Conservation (phyloP, 2,329 filamentous ascomycete species). For the Fusarium scirpi region DNA sequence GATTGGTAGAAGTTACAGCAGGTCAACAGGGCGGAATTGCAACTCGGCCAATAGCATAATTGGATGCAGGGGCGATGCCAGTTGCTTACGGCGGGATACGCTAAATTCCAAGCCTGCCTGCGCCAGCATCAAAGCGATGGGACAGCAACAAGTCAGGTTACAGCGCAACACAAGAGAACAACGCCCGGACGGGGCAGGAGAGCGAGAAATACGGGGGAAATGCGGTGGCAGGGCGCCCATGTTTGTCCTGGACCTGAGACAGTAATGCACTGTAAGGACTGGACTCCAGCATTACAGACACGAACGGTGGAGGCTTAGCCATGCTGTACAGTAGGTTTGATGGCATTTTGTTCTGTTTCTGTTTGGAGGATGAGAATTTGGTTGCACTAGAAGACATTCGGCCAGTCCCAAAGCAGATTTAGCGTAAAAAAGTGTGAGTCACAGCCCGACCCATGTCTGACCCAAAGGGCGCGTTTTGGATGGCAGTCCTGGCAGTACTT, state of each 20-base stretch:
- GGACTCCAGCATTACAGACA: background rate
- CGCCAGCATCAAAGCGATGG: slow-evolving; percentile 14
- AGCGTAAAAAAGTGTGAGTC: slow-evolving; percentile 52
- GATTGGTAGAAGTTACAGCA: slow-evolving; percentile 26
- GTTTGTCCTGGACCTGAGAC: background rate
- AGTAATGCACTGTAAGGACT: background rate
- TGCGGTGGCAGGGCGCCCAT: background rate
- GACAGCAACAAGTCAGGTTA: background rate
- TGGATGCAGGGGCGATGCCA: slow-evolving; percentile 24
- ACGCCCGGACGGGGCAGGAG: background rate
- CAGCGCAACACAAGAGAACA: background rate
- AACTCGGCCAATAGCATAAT: slow-evolving; percentile 34
- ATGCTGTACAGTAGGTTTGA: background rate
- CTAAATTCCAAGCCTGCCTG: slow-evolving; percentile 22
- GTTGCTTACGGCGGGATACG: slow-evolving; percentile 36
- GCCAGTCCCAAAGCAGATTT: slow-evolving; percentile 48
- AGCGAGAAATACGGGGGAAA: slow-evolving; percentile 7
- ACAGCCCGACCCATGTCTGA: slow-evolving; percentile 49
- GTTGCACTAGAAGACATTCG: slow-evolving; percentile 39
- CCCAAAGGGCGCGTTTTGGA: slow-evolving; percentile 41
- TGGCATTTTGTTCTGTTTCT: slow-evolving; percentile 10
- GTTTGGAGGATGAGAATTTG: slow-evolving; percentile 34
- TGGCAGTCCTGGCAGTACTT: slow-evolving; percentile 30
- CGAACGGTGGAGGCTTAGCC: slow-evolving; percentile 32
- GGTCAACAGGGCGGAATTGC: slow-evolving; percentile 22